A percentile compares a stretch with the other conserved stretches of the same genome.
phyloP scores from a whole-genome alignment of 768 basidiomycete genomes.

The Galerina sulciceps region DNA sequence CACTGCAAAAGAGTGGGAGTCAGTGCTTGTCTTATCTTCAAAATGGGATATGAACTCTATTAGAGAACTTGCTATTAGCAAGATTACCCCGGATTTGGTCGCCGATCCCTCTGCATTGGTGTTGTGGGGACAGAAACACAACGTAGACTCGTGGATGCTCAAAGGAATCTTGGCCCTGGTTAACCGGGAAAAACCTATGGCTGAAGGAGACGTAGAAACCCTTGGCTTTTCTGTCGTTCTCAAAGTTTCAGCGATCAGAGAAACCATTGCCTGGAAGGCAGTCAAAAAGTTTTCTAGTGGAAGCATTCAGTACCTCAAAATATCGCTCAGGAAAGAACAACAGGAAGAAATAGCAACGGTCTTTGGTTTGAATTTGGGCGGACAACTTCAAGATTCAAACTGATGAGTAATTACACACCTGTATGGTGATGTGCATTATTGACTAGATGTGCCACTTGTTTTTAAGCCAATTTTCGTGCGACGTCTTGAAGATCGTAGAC shows the following conservation, averaged over 20 bases:
- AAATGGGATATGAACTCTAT: conserved; percentile 37
- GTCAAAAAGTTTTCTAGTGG: not conserved
- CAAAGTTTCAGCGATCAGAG: conserved; percentile 24
- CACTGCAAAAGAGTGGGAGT: conserved; percentile 30
- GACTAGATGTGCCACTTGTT: too few relatives aligned
- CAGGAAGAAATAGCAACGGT: not conserved
- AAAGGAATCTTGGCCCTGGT: conserved; percentile 24
- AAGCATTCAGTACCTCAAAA: not conserved
- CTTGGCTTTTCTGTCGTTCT: conserved; percentile 26
- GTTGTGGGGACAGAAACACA: conserved; percentile 24
- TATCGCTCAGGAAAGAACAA: not conserved
- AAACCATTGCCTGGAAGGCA: conserved; percentile 1
- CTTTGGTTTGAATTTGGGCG: not conserved
- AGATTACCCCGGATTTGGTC: conserved; percentile 20
- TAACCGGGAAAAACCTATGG: conserved; percentile 24
- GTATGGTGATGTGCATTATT: too few relatives aligned
- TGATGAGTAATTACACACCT: too few relatives aligned
- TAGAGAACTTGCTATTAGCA: conserved; percentile 28
- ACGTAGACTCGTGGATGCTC: conserved; percentile 33
- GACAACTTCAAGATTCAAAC: too few relatives aligned
- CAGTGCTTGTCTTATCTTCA: conserved; percentile 35
- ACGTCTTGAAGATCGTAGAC: too few relatives aligned
- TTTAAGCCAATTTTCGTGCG: too few relatives aligned
- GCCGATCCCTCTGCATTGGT: conserved; percentile 27
- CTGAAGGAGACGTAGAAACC: conserved; percentile 19